phyloP scores from a whole-genome alignment of 805 yeast genomes.

The Suhomyces pyralidae region DNA sequence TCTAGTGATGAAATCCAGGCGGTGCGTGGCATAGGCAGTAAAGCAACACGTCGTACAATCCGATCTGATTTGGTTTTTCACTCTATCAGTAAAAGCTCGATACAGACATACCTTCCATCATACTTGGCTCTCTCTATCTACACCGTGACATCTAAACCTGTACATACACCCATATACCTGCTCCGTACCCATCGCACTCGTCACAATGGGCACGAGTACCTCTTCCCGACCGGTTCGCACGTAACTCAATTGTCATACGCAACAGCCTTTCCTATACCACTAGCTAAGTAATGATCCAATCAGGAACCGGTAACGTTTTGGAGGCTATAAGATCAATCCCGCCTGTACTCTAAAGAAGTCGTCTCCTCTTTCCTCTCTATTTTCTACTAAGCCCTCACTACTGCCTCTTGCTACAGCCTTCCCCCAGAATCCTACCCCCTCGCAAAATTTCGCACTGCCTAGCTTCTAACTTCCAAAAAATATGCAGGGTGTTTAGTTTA shows the following conservation, averaged over 20 bases:
- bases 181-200: neutral
- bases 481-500: neutral
- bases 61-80: neutral
- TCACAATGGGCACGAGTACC: neutral
- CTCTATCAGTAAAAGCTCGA: neutral
- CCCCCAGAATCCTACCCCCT: neutral
- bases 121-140: neutral
- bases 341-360: neutral
- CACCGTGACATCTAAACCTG: neutral
- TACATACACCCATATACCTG: no score
- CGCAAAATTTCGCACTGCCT: neutral
- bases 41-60: neutral
- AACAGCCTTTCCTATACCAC: neutral
- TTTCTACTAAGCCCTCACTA: neutral
- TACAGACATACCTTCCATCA: no score
- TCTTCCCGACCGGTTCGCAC: neutral
- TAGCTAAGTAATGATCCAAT: neutral
- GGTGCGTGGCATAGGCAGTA: neutral
- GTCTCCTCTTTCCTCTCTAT: neutral
- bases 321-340: neutral
- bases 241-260: neutral
- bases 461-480: neutral
- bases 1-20: neutral
- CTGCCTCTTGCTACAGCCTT: neutral
- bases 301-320: neutral